Evolutionary conservation across 495 filamentous ascomycete species (phyloP).

Genomic region (Hypoxylon trugodes): DNA sequence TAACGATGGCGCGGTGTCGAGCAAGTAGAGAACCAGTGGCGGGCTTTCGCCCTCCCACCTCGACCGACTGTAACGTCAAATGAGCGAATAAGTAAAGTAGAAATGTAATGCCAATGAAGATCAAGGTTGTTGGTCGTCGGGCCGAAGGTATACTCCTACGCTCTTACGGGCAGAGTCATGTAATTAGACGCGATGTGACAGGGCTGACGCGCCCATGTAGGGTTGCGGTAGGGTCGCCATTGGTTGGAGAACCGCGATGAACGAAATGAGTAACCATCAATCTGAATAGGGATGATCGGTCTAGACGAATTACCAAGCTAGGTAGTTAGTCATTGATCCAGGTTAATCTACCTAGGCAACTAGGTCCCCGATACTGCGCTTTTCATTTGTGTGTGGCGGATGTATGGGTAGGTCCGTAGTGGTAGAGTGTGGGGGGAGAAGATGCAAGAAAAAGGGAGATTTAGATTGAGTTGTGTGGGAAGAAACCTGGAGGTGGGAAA

Average conservation of each 20-base stretch:
- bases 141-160: slow-evolving; percentile 10
- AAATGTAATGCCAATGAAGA: neutral
- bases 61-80: neutral
- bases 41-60: slow-evolving; percentile 2
- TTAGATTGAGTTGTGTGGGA: too few relatives aligned
- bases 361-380: slow-evolving; percentile 4
- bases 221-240: slow-evolving; percentile 24
- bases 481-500: slow-evolving; percentile 13
- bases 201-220: slow-evolving; percentile 5
- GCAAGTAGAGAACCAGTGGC: slow-evolving; percentile 6
- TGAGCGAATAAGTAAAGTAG: neutral
- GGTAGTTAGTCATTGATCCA: neutral
- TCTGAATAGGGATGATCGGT: neutral
- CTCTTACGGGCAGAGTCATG: slow-evolving; percentile 20
- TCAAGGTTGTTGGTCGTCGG: slow-evolving; percentile 15
- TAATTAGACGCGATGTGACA: slow-evolving; percentile 26
- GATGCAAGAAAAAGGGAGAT: slow-evolving; percentile 11
- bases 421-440: too few relatives aligned
- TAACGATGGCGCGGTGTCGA: slow-evolving; percentile 23
- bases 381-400: slow-evolving; percentile 25
- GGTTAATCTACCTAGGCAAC: neutral
- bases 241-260: slow-evolving; percentile 29
- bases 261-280: slow-evolving; percentile 6
- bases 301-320: neutral
- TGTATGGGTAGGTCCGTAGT: too few relatives aligned